Percentiles rank a stretch among this genome's conserved stretches.
Conservation (phyloP, 78 protist species). For the Polysphondylium violaceum region DNA sequence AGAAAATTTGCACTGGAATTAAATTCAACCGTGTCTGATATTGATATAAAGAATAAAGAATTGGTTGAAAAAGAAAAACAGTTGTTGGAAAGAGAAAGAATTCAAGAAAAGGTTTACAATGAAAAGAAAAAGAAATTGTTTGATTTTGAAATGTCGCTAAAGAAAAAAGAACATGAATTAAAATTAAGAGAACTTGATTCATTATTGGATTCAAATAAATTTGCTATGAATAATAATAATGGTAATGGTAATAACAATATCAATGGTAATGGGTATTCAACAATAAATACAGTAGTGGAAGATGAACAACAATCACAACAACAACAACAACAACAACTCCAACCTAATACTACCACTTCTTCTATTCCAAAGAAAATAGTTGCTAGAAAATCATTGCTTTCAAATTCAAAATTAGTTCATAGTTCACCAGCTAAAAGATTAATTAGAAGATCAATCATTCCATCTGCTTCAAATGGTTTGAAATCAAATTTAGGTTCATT, state of each 20-base stretch:
- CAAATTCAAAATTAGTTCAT: not conserved
- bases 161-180: conserved; percentile 37
- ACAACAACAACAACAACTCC: conserved; percentile 6
- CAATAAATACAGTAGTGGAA: too few relatives aligned
- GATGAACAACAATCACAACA: not conserved
- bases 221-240: not conserved
- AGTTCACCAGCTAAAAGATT: not conserved
- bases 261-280: too few relatives aligned
- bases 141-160: conserved; percentile 11
- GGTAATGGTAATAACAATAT: not conserved
- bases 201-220: conserved; percentile 16
- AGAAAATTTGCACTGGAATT: conserved; percentile 19
- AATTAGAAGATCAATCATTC: not conserved
- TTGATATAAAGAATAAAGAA: conserved; percentile 4
- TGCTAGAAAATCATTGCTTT: not conserved
- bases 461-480: too few relatives aligned
- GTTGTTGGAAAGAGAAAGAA: conserved; percentile 1
- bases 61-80: conserved; percentile 24
- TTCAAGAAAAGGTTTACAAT: not conserved
- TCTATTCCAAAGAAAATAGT: not conserved
- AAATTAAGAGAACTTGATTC: conserved; percentile 23
- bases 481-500: too few relatives aligned
- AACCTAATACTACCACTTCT: not conserved
- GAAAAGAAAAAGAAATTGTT: conserved; percentile 30
- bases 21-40: conserved; percentile 2